Percentiles rank a stretch among this genome's conserved stretches.
phyloP scores from a whole-genome alignment of 129 eudicot species.

The Pulicaria dysenterica region DNA sequence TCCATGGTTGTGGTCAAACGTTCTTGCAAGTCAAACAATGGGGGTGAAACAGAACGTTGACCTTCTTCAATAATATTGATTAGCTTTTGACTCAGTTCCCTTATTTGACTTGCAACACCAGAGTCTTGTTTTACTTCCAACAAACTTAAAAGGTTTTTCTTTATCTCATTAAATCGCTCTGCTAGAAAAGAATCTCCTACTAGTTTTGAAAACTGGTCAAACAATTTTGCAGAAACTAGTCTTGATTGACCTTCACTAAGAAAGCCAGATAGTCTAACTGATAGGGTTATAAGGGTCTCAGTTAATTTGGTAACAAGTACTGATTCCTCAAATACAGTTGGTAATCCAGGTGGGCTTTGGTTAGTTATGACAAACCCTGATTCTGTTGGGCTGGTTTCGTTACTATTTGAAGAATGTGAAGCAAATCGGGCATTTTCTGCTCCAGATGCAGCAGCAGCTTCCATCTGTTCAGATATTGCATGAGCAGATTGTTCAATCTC shows the following conservation, averaged over 20 bases:
- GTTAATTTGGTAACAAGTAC: slow-evolving; percentile 60
- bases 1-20: slow-evolving; percentile 70
- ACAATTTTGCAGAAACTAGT: slow-evolving; percentile 64
- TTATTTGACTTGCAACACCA: slow-evolving; percentile 60
- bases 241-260: slow-evolving; percentile 79
- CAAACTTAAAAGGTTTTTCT: slow-evolving; percentile 57
- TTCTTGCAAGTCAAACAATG: slow-evolving; percentile 68
- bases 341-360: slow-evolving; percentile 43
- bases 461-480: slow-evolving; percentile 65
- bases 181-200: slow-evolving; percentile 61
- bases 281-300: slow-evolving; percentile 62
- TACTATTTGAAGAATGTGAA: slow-evolving; percentile 38
- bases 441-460: slow-evolving; percentile 59
- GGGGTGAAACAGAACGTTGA: slow-evolving; percentile 87
- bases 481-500: slow-evolving; percentile 72
- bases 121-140: slow-evolving; percentile 72
- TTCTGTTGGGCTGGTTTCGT: slow-evolving; percentile 21
- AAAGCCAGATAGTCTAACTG: slow-evolving; percentile 85
- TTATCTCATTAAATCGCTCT: slow-evolving; percentile 66
- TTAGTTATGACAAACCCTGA: slow-evolving; percentile 33
- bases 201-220: slow-evolving; percentile 74
- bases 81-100: slow-evolving; percentile 72
- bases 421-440: slow-evolving; percentile 37
- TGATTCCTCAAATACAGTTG: slow-evolving; percentile 76
- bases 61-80: slow-evolving; percentile 76